These are phyloP conservation scores for Candida hispaniensis DNA, from an alignment of 805 yeast genomes.

Conservation along the genomic window DNA sequence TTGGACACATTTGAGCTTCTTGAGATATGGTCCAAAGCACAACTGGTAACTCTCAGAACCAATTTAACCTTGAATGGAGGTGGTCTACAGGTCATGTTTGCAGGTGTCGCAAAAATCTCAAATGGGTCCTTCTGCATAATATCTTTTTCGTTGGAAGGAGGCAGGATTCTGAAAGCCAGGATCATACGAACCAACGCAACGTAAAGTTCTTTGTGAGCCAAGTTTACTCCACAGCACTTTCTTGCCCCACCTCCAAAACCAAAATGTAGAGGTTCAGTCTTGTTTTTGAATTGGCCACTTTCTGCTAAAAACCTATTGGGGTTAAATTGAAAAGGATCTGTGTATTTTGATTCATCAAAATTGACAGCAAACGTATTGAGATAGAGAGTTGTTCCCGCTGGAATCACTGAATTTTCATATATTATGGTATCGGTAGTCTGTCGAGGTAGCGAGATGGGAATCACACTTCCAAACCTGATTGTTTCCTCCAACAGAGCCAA, in stretches of 20 bases:
- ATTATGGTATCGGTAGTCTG: constrained; percentile 42
- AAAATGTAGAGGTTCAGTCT: constrained; percentile 35
- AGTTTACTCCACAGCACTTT: constrained; percentile 57
- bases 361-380: constrained; percentile 67
- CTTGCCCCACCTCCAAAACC: constrained; percentile 56
- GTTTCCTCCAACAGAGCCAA: constrained; percentile 54
- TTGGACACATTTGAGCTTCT: no score
- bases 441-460: constrained; percentile 60
- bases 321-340: constrained; percentile 25
- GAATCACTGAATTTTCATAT: constrained; percentile 37
- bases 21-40: no score
- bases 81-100: constrained; percentile 57
- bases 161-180: constrained; percentile 41
- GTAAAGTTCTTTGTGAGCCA: constrained; percentile 59
- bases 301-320: constrained; percentile 27
- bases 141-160: constrained; percentile 30
- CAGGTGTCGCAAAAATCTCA: constrained; percentile 40
- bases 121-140: constrained; percentile 44
- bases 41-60: no score
- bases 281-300: constrained; percentile 14
- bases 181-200: constrained; percentile 44
- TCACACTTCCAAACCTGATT: constrained; percentile 49
- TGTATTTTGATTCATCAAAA: constrained; percentile 38
- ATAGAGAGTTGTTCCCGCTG: constrained; percentile 43
- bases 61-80: constrained; percentile 32